Base-by-base conservation (phyloP, 495 filamentous ascomycete species). In the Neurospora sp. region DNA sequence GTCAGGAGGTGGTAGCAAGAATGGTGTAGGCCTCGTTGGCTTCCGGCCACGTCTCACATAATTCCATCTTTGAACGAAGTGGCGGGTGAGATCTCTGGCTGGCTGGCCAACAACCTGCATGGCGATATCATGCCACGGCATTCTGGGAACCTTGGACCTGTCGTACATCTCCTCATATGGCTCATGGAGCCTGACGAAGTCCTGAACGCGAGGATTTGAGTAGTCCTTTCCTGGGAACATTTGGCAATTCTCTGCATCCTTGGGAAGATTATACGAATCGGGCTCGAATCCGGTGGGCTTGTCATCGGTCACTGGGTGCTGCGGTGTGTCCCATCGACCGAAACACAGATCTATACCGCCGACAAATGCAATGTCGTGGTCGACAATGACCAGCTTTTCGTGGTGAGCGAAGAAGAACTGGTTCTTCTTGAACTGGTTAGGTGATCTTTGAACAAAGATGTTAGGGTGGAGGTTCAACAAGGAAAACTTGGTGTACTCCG, bases 401-500 rank as follows among this genome's bases (percentile, higher is more conserved):
- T 99, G 96, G 79, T 99, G 96, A 35, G 96, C 96, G 88, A 96
- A 99, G 84, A 98, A 99, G 83, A 99, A 99, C n/a, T 96, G 97
- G 74, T 97, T 97, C 83, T 99, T 97, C 73, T 96, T 91, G 81
- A 97, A 94, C 80, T 99, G 96, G 76, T 99, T 98, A 1, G 96
- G 96, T 3, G 94, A 97, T 76, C 96, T 87, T 77, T 98, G 93
- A 10, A 99, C 94, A 78, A 97, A 96, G 73, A 99, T 88, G 78
- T 99, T 99, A 10, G 94, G 94, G 77, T 98, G 94, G 14, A 99
- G 87, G 76, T 98, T 96, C 27, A 99, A 90, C 48, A 99, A 89
- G 4, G 94, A 97, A 84, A 96, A 98, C 77, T 99, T 99, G 27
- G 96, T 96, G 80, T 98, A 98, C 77, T 97, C 93, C n/a, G 94